Conservation (phyloP, 176 grass and related monocot genomes). For the Triticum timopheevii region DNA sequence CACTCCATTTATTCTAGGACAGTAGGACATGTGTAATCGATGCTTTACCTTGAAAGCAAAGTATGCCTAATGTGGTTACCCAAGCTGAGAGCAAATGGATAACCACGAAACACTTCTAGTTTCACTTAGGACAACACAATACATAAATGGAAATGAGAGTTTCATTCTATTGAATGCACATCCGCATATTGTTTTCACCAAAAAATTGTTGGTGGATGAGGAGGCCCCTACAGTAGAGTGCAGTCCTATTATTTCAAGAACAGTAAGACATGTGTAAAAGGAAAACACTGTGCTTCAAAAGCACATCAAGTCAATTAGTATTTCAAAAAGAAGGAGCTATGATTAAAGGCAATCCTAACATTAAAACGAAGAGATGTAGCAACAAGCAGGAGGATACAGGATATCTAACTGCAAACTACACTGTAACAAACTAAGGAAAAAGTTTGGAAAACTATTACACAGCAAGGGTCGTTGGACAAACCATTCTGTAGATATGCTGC, state of each 20-base stretch:
- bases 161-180: background rate
- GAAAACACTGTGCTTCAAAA: slow-evolving; percentile 1
- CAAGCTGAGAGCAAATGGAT: background rate
- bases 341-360: background rate
- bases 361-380: background rate
- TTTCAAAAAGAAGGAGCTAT: background rate
- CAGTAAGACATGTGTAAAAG: background rate
- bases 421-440: background rate
- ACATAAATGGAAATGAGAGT: background rate
- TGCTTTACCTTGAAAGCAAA: background rate
- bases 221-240: background rate
- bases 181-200: background rate
- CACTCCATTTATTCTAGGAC: background rate
- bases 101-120: background rate
- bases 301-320: background rate
- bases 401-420: background rate
- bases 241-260: background rate
- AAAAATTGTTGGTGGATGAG: background rate
- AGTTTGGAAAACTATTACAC: background rate
- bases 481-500: slow-evolving; percentile 78
- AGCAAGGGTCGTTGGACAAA: slow-evolving; percentile 32
- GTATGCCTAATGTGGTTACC: background rate
- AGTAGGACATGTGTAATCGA: background rate
- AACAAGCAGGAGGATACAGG: slow-evolving; percentile 1
- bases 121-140: background rate